Evolutionary conservation across 768 basidiomycete genomes (phyloP).

Genomic region (Myochromella boudieri): DNA sequence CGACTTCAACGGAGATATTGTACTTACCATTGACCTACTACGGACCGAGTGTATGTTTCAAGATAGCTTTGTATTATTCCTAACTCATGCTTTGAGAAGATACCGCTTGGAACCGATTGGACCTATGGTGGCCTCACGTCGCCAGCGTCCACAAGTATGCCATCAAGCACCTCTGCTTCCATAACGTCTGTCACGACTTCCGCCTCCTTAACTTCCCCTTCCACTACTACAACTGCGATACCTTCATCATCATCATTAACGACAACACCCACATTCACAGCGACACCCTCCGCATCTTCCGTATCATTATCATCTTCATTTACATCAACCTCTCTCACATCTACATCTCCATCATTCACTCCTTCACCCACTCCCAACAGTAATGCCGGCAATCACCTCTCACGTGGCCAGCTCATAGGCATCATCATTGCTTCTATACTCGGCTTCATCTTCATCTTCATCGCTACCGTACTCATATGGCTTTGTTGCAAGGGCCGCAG

Average conservation of each 20-base stretch:
- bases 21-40: constrained; percentile 78
- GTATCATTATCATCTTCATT: constrained; percentile 25
- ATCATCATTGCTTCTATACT: constrained; percentile 62
- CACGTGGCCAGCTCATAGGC: constrained; percentile 48
- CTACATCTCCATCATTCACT: constrained; percentile 27
- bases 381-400: constrained; percentile 22
- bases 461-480: constrained; percentile 44
- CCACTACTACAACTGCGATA: constrained; percentile 25
- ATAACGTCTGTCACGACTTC: constrained; percentile 25
- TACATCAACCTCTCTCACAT: constrained; percentile 8
- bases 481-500: constrained; percentile 52
- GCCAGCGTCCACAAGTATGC: constrained; percentile 45
- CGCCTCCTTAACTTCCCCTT: constrained; percentile 29
- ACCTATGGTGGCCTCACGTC: constrained; percentile 74
- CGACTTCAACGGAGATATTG: constrained; percentile 57
- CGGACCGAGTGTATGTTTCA: constrained; percentile 65
- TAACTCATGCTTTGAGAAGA: constrained; percentile 38
- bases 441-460: constrained; percentile 56
- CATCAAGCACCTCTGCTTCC: constrained; percentile 16
- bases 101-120: constrained; percentile 72
- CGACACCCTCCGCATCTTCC: constrained; percentile 31
- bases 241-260: constrained; percentile 22
- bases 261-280: constrained; percentile 24
- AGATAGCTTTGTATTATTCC: background rate
- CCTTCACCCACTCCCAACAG: constrained; percentile 17